Conservation (phyloP, 2,329 filamentous ascomycete genomes). For the Arthrocladium fulminans region DNA sequence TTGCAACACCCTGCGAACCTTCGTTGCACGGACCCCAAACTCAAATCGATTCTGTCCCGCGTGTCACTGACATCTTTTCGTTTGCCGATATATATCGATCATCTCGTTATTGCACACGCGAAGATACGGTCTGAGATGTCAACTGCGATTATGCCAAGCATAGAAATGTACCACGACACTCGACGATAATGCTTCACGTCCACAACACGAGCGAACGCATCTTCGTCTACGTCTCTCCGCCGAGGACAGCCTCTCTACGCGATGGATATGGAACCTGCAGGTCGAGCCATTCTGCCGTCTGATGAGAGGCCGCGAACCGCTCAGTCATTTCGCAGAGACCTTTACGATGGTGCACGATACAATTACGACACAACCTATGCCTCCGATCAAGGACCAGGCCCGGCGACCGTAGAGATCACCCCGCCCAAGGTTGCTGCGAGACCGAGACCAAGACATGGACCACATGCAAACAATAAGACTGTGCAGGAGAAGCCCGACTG, state of each 20-base stretch:
- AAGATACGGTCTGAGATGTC: no score
- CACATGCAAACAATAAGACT: slow-evolving; percentile 17
- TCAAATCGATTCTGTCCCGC: neutral
- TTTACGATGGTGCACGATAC: neutral
- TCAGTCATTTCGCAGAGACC: slow-evolving; percentile 15
- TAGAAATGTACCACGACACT: neutral
- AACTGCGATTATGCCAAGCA: neutral
- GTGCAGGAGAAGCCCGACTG: slow-evolving; percentile 11
- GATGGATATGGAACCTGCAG: slow-evolving; percentile 16
- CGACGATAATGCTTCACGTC: neutral
- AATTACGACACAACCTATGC: slow-evolving; percentile 3
- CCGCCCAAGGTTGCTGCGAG: neutral
- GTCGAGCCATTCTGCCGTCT: slow-evolving; percentile 13
- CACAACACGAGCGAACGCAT: neutral
- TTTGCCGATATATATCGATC: no score
- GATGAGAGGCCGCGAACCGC: slow-evolving; percentile 17
- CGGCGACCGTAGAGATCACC: slow-evolving; percentile 5
- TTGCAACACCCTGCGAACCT: neutral
- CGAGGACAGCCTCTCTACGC: neutral
- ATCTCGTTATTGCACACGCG: no score
- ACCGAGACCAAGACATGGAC: neutral
- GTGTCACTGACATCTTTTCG: neutral
- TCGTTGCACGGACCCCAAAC: no score
- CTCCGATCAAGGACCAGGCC: slow-evolving; percentile 8
- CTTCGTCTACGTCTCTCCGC: neutral